Conservation (phyloP, 164 flowering plant species). For the Vitis labrusca region DNA sequence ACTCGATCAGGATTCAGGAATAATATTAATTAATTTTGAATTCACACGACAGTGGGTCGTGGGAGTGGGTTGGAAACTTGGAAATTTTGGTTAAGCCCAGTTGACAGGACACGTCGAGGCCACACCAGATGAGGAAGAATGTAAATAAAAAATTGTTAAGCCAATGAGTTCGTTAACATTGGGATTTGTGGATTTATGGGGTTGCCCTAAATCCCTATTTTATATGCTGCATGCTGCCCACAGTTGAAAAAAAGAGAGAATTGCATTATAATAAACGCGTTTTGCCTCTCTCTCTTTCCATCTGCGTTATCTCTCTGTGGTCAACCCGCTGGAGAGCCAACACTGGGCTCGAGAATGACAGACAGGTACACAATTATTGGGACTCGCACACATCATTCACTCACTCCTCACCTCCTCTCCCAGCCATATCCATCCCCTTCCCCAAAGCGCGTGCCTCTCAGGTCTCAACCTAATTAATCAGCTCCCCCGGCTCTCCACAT, state of each 20-base stretch:
- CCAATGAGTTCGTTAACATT: slow-evolving; percentile 28
- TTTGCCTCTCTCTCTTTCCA: background rate
- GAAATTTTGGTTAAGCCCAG: too few relatives aligned
- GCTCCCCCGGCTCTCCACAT: too few relatives aligned
- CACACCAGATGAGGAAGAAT: too few relatives aligned
- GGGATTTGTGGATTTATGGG: slow-evolving; percentile 27
- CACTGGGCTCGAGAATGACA: slow-evolving; percentile 56
- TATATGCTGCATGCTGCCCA: background rate
- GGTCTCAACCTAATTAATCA: too few relatives aligned
- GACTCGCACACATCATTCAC: slow-evolving; percentile 26
- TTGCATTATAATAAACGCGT: background rate
- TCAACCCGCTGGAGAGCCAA: slow-evolving; percentile 33
- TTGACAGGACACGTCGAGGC: too few relatives aligned
- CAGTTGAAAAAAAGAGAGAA: background rate
- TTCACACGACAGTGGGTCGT: too few relatives aligned
- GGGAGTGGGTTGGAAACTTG: too few relatives aligned
- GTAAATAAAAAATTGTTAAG: background rate
- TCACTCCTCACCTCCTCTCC: background rate
- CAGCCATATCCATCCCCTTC: background rate
- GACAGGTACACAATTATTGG: slow-evolving; percentile 25
- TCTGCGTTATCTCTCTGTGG: slow-evolving; percentile 8
- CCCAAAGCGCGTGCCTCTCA: background rate
- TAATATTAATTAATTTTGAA: too few relatives aligned
- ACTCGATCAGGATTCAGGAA: too few relatives aligned
- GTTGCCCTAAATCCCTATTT: background rate